Evolutionary conservation across 2,329 filamentous ascomycete genomes (phyloP), one percentile per base, ranked within the genome.

Genomic region (Aspergillus pseudotamarii): DNA sequence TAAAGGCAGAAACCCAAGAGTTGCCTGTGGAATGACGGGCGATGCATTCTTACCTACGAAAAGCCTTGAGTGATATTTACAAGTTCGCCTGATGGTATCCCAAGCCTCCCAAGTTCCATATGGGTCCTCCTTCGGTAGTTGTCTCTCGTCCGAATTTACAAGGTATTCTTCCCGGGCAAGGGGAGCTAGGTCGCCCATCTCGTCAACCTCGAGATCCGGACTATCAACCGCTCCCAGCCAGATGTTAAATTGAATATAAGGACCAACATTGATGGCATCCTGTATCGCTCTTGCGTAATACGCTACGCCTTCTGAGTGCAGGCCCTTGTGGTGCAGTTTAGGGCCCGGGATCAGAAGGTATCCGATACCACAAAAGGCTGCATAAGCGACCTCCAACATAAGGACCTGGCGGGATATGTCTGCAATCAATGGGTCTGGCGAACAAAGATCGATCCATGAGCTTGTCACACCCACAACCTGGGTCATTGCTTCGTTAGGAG

Each of bases 91-190:
- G 72, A 99, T 91, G 26, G 90, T 84, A 76, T 99, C 90, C 95
- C 95, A 99, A 1, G 91, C 90, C 78, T 98, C 94, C 96, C 96
- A 99, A 2, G 89, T 85, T 59, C 89, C 89, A 77, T 92, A 95
- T 0, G 91, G 77, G 71, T 94, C 90, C 64, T 89, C 81, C 26
- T 88, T 84, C 36, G 82, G 80, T 8, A 72, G 71, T 38, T 77
- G 68, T 6, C 68, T 71, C 14, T 77, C 73, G 1, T 77, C 64
- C 11, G 69, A 69, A 19, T 69, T 69, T 45, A 61, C 66, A 19
- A 79, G 63, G 65, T 78, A 82, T 62, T 80, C 77, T 46, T 71
- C 71, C 23, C 82, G 75, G 38, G 80, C 79, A 66, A 82, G 76
- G 0, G 76, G 76, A 12, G 77, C 75, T 53, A 84, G 66, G 59